Evolutionary conservation across 2,329 filamentous ascomycete species (phyloP).

Genomic region (Simplicillium sp.): DNA sequence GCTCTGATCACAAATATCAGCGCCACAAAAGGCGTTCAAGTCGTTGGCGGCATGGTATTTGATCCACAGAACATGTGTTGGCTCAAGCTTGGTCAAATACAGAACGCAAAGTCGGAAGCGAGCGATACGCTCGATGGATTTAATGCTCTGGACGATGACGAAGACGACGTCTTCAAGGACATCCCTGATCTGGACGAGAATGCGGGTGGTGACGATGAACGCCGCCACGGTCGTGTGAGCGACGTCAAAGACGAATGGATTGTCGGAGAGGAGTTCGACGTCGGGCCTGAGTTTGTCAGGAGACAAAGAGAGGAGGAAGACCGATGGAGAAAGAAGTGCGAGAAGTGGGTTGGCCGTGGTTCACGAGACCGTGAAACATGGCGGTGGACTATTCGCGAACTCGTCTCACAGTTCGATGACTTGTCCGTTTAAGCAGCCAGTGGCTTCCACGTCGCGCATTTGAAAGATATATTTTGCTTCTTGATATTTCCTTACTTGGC

Average conservation of each 20-base stretch:
- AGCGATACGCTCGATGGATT: constrained; percentile 54
- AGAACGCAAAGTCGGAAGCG: constrained; percentile 35
- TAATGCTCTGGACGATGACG: constrained; percentile 62
- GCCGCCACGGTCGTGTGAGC: constrained; percentile 41
- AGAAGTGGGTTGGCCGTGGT: constrained; percentile 66
- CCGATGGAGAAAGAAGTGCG: constrained; percentile 80
- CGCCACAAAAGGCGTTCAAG: constrained; percentile 75
- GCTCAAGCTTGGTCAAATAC: constrained; percentile 62
- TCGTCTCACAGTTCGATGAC: constrained; percentile 36
- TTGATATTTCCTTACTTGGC: background rate
- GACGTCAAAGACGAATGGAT: constrained; percentile 69
- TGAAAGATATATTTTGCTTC: background rate
- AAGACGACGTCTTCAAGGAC: constrained; percentile 89
- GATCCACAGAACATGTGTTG: constrained; percentile 97
- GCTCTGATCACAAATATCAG: constrained; percentile 90
- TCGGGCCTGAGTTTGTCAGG: constrained; percentile 86
- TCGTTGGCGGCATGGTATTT: constrained; percentile 97
- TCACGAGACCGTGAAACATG: constrained; percentile 50
- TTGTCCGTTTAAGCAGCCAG: constrained; percentile 18
- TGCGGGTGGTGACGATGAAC: constrained; percentile 34
- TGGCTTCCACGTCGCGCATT: too few relatives aligned
- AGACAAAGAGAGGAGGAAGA: constrained; percentile 87
- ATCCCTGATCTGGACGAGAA: constrained; percentile 84
- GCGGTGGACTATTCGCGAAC: constrained; percentile 68
- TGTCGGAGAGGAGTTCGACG: constrained; percentile 93